Evolutionary conservation across 75 land plant species (phyloP), one percentile per base, ranked within the genome.

Genomic region (Pinus taeda): DNA sequence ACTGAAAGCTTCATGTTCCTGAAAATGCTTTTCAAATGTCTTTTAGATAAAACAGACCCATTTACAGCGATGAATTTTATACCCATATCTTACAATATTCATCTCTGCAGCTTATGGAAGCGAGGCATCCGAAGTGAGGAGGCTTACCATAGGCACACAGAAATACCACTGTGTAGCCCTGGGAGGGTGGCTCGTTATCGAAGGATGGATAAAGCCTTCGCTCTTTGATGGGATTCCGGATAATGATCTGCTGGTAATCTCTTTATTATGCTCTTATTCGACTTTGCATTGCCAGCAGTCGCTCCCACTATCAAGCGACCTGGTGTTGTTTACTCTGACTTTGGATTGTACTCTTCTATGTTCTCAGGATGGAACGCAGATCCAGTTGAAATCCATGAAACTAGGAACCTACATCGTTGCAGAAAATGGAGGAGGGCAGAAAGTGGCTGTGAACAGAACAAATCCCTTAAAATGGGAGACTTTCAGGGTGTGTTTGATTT

Each of bases 101-200:
- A 49, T 49, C 55, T 9, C 11, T 49, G 55, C 8, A 49, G 55
- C 55, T 49, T 9, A 49, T 49, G 55, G 55, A 49, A 49, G 11
- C 11, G 55, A 49, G 55, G 9, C 55, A 11, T 49, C 55, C 9
- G 55, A 49, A 49, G 55, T 8, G 12, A 49, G 55, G 55, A 49
- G 55, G 55, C 55, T 49, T 49, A 49, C 55, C 8, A 49, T 8
- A 8, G 11, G 11, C 55, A 49, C 55, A 9, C 55, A 49, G 55
- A 49, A 49, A 49, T 49, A 49, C 55, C 55, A 49, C 55, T 49
- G 88, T 14, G 86, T 84, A 22, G 78, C 66, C 26, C 45, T 92
- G 7, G 93, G 93, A 42, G 94, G 94, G 11, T 92, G 94, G 94
- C 88, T 92, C 0, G 90, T 88, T 12, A 82, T 83, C 1, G 94